Evolutionary conservation across 129 eudicot species (phyloP), one percentile per base, ranked within the genome.

Genomic region (Chrysanthemum seticuspe): DNA sequence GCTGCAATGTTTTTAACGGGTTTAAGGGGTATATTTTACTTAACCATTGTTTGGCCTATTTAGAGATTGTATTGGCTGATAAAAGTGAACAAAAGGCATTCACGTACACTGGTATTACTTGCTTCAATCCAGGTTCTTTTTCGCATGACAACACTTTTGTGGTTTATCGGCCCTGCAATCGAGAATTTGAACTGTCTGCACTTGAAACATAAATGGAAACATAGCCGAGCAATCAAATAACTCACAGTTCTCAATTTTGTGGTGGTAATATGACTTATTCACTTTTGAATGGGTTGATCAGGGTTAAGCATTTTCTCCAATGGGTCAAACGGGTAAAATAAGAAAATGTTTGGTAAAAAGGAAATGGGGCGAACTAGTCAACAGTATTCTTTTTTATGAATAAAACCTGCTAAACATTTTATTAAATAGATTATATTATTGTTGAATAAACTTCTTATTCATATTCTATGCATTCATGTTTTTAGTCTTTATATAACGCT

Each of bases 51-150:
- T 67, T 67, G 60, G 69, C 59, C 65, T 57, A 45, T 66, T n/a
- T 78, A 66, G 89, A 94, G 97, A 94, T 94, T 34, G 92, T 94
- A 49, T 80, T 94, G 83, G 97, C 96, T 14, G 98, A 94, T 65
- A 84, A 72, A 70, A 90, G 98, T 45, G 97, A 94, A 82, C 96
- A 88, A 79, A 94, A 90, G 85, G 88, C 84, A 2, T 88, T 88
- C 84, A 84, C 83, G 18, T 94, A 94, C 77, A 79, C 85, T 10
- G 98, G 96, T 68, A 87, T 74, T 6, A 90, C 96, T 40, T 94
- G 98, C 82, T 87, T 94, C 34, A 94, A 94, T 85, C 97, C 98
- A 3, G 97, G 98, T 70, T 90, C 98, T 18, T 94, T 94, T 83
- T 88, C 98, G 62, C 88, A 78, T 13, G 97, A 94, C 66, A 71